Conservation (phyloP, 345 rosid species). For the Hypericum perforatum region DNA sequence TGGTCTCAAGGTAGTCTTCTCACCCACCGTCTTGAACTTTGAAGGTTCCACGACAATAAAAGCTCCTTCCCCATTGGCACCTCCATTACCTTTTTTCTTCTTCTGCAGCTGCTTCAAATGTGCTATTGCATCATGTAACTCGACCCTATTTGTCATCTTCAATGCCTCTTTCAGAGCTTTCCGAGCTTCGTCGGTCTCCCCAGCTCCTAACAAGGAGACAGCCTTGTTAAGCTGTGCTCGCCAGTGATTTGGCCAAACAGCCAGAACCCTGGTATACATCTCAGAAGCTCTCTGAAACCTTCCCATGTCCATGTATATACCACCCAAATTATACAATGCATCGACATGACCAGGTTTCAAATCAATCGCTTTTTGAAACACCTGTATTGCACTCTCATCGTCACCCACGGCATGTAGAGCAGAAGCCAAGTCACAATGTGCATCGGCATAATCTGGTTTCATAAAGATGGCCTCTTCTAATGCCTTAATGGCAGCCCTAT, state of each 20-base stretch:
- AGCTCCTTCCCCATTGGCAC: constrained; percentile 54
- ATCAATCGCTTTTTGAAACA: constrained; percentile 90
- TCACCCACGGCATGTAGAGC: constrained; percentile 88
- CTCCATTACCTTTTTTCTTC: constrained; percentile 69
- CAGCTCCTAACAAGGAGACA: constrained; percentile 81
- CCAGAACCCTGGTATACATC: constrained; percentile 81
- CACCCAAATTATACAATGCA: constrained; percentile 88
- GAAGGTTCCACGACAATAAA: constrained; percentile 60
- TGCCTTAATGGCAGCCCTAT: constrained; percentile 93
- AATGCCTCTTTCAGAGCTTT: constrained; percentile 87
- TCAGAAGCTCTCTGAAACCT: constrained; percentile 95
- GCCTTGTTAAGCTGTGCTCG: constrained; percentile 96
- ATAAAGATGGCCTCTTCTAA: constrained; percentile 95
- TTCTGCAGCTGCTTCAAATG: constrained; percentile 85
- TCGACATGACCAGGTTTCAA: constrained; percentile 93
- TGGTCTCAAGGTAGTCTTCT: constrained; percentile 59
- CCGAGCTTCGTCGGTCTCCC: constrained; percentile 89
- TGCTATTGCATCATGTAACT: constrained; percentile 75
- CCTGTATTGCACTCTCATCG: constrained; percentile 95
- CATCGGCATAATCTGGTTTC: constrained; percentile 93
- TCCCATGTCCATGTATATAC: constrained; percentile 96
- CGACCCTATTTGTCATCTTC: constrained; percentile 90
- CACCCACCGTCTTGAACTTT: constrained; percentile 60
- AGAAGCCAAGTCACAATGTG: constrained; percentile 94
- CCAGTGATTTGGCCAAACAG: constrained; percentile 96